Base-by-base conservation (phyloP, 495 filamentous ascomycete genomes). In the Penicillium coffeae region DNA sequence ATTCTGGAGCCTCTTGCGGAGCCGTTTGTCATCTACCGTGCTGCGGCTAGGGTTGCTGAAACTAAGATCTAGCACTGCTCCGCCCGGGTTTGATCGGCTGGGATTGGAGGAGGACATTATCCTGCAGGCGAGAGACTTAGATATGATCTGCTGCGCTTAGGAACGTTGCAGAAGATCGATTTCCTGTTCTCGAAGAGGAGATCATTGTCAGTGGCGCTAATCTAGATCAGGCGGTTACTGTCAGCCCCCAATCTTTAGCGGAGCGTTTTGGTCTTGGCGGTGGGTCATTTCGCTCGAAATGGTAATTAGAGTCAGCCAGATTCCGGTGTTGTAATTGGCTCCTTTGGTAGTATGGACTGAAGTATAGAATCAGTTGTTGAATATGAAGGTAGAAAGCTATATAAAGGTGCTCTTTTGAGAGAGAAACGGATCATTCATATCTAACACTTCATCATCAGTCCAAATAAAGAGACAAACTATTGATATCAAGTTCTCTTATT, bases 1-100 rank as follows among this genome's bases (percentile, higher is more conserved):
- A 27, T 60, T 60, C 42, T 56, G 56, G 7, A 45, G 10, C 22
- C 21, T 56, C 45, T 49, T 49, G 12, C 40, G 46, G n/a, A 27
- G 46, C 37, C 18, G 44, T 33, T 21, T 40, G 5, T 47, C 50
- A 14, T 48, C 50, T 6, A 9, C 21, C 16, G 36, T 14, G 20
- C 32, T 20, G 15, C 15, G 7, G 25, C 30, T 35, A 8, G 8
- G 33, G 27, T 44, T 14, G 20, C 32, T 12, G 15, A 15, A 3
- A 30, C 15, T 45, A 8, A 8, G 44, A 38, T 38, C 3, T 6
- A 18, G 19, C 20, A 22, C 32, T 21, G 43, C 32, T 15, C 9
- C 25, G 25, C 10, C 10, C 5, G 10, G 25, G 5, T 4, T 30
- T 30, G 25, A 30, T 30, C 25, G 25, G 25, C 25, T 30, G 10